phyloP scores from a whole-genome alignment of 352 stramenopile genomes.

The Globisporangium paddicum region DNA sequence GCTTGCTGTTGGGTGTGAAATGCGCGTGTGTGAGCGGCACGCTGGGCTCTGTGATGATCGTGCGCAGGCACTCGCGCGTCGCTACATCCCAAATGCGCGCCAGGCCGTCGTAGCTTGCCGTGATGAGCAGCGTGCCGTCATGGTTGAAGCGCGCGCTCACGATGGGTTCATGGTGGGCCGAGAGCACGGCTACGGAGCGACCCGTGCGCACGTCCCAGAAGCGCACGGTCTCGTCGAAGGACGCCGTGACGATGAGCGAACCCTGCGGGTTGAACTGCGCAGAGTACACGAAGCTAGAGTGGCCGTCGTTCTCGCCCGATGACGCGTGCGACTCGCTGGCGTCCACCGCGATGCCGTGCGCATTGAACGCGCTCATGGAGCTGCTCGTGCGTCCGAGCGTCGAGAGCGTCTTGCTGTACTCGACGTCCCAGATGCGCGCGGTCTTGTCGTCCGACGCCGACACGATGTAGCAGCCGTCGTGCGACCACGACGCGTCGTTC shows the following conservation, averaged over 20 bases:
- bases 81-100: conserved; percentile 96
- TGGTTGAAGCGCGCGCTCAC: conserved; percentile 93
- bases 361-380: conserved; percentile 18
- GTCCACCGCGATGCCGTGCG: conserved; percentile 22
- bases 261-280: conserved; percentile 92
- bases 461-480: conserved; percentile 80
- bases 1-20: conserved; percentile 95
- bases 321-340: neutral
- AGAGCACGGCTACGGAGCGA: conserved; percentile 83
- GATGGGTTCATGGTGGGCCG: conserved; percentile 94
- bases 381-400: conserved; percentile 59
- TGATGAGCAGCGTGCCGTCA: conserved; percentile 93
- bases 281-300: conserved; percentile 95
- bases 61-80: conserved; percentile 94
- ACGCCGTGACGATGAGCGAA: conserved; percentile 88
- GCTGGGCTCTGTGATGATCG: conserved; percentile 69
- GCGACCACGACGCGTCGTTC: conserved; percentile 91
- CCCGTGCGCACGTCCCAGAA: conserved; percentile 95
- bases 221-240: conserved; percentile 94
- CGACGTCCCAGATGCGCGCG: conserved; percentile 92
- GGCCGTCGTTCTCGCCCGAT: conserved; percentile 43
- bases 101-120: conserved; percentile 71
- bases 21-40: conserved; percentile 70
- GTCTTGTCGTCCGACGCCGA: conserved; percentile 96
- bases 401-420: conserved; percentile 67